phyloP scores from a whole-genome alignment of 2,329 filamentous ascomycete species.

The Chrysosporium keratinophilum region DNA sequence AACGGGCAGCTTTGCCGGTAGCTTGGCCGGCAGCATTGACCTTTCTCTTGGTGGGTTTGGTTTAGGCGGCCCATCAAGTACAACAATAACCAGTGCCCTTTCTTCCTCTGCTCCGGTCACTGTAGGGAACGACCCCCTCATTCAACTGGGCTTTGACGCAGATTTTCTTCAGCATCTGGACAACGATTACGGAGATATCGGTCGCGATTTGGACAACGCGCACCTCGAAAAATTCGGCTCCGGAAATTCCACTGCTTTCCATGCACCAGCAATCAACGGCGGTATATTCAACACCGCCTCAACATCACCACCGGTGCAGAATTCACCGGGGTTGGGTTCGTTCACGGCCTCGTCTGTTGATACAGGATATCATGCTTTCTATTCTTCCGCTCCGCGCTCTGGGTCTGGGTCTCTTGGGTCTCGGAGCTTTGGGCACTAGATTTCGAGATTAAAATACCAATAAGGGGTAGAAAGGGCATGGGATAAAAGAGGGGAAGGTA shows the following conservation, averaged over 20 bases:
- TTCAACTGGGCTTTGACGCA: slow-evolving; percentile 32
- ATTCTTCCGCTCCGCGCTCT: not conserved
- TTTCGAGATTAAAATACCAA: not conserved
- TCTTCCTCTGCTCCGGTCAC: slow-evolving; percentile 27
- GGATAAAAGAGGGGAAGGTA: not conserved
- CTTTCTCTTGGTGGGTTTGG: slow-evolving; percentile 17
- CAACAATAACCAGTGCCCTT: slow-evolving; percentile 9
- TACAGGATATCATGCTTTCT: not conserved
- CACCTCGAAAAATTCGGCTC: slow-evolving; percentile 17
- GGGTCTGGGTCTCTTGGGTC: slow-evolving; percentile 6
- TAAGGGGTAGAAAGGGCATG: not conserved
- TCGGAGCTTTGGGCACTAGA: not conserved
- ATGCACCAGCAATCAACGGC: not conserved
- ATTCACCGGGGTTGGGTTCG: not conserved
- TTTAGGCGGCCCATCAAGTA: slow-evolving; percentile 10
- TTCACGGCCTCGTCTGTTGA: not conserved
- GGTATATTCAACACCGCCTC: not conserved
- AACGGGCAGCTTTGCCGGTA: slow-evolving; percentile 25
- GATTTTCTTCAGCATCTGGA: slow-evolving; percentile 30
- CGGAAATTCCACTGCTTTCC: not conserved
- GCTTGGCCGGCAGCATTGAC: slow-evolving; percentile 23
- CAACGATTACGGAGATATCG: slow-evolving; percentile 27
- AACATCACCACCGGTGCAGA: not conserved
- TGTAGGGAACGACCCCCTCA: slow-evolving; percentile 25
- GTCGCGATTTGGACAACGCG: slow-evolving; percentile 25